Percentiles rank a stretch among this genome's conserved stretches.
phyloP scores from a whole-genome alignment of 139 green algal genomes.

The Chlamydomonas asymmetrica region DNA sequence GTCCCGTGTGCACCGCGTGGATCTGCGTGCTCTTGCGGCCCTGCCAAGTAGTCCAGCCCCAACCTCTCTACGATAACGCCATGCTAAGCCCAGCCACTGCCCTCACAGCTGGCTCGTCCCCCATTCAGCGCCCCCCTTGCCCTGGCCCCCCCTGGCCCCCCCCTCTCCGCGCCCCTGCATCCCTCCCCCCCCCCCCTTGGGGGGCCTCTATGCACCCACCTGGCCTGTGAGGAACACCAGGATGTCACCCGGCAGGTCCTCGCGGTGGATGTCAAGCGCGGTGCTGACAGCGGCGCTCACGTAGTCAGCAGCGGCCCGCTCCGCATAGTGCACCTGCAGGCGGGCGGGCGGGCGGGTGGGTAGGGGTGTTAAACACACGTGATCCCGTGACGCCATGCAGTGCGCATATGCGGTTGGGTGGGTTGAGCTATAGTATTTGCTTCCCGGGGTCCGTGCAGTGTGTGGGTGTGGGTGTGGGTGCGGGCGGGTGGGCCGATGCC shows the following conservation, averaged over 20 bases:
- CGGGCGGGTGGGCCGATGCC: no score
- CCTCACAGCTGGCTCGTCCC: no score
- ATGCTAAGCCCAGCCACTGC: no score
- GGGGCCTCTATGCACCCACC: constrained; percentile 52
- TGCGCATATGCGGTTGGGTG: not conserved
- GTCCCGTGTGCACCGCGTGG: no score
- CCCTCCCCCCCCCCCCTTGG: not conserved
- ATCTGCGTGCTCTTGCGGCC: no score
- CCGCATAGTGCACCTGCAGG: constrained; percentile 77
- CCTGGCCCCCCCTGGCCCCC: no score
- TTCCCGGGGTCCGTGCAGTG: no score
- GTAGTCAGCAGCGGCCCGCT: constrained; percentile 70
- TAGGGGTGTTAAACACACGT: not conserved
- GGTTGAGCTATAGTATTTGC: not conserved
- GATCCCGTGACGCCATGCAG: not conserved
- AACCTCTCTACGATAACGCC: no score
- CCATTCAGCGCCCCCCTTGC: no score
- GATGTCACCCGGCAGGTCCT: constrained; percentile 84
- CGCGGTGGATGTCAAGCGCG: constrained; percentile 71
- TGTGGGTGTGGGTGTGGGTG: no score
- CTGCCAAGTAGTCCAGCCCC: no score
- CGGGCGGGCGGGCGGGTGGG: not conserved
- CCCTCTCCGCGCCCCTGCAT: no score
- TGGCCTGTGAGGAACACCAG: constrained; percentile 89
- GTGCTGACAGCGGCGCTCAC: constrained; percentile 73